Evolutionary conservation across 768 basidiomycete genomes (phyloP).

Genomic region (Sistotremastrum suecicum): DNA sequence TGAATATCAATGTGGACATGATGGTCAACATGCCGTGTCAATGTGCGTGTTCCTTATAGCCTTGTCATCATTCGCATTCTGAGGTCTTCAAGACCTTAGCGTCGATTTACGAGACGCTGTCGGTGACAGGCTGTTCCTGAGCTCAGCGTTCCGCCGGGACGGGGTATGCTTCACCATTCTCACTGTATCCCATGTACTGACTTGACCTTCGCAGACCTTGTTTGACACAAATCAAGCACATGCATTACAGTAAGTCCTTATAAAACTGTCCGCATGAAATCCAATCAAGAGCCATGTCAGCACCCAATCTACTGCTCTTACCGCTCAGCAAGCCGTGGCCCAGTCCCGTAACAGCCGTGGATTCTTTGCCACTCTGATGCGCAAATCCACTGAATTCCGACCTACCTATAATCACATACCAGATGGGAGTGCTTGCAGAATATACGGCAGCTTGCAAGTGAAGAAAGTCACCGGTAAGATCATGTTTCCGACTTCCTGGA

Average conservation of each 20-base stretch:
- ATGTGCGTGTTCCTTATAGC: conserved; percentile 39
- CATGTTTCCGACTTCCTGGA: not conserved
- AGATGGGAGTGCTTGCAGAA: conserved; percentile 68
- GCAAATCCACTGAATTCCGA: conserved; percentile 34
- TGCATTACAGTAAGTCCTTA: conserved; percentile 35
- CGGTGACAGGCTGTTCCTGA: conserved; percentile 85
- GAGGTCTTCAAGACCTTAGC: conserved; percentile 44
- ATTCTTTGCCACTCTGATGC: conserved; percentile 44
- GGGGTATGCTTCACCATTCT: conserved; percentile 36
- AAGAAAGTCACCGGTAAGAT: conserved; percentile 77
- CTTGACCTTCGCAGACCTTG: conserved; percentile 33
- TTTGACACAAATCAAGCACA: conserved; percentile 80
- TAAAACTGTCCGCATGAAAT: no score
- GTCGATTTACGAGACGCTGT: conserved; percentile 87
- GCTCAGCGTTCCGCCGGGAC: conserved; percentile 66
- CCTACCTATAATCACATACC: conserved; percentile 61
- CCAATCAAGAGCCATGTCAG: conserved; percentile 16
- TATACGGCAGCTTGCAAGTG: conserved; percentile 69
- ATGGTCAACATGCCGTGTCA: conserved; percentile 87
- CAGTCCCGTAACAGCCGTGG: conserved; percentile 69
- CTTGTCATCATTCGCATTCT: not conserved
- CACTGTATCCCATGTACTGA: not conserved
- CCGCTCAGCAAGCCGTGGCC: conserved; percentile 52
- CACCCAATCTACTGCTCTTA: conserved; percentile 50
- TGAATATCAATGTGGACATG: conserved; percentile 87